Base-by-base conservation (phyloP, 2,329 filamentous ascomycete genomes). In the Aureobasidium vineae region DNA sequence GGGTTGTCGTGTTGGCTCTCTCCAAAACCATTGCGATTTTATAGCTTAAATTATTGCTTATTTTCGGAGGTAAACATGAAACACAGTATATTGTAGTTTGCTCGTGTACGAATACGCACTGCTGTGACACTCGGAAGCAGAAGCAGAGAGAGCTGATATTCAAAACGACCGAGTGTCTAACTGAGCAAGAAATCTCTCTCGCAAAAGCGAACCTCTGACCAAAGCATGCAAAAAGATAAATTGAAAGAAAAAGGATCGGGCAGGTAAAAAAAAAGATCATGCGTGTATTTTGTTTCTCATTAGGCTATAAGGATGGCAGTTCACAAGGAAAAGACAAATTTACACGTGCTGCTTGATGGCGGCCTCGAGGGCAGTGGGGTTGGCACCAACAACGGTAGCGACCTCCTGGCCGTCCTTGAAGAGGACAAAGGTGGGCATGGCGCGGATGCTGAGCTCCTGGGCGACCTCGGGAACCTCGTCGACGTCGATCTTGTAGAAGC, bases 401-500 rank as follows among this genome's bases (percentile, higher is more conserved):
- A 87, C 78, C 83, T 90, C 89, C 77, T 91, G 77, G 70, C 90
- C 92, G 72, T 88, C 79, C 84, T 92, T 90, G 86, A 92, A 97
- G 75, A 96, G 78, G 66, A 90, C 75, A 82, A 98, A 97, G 33
- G 92, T 96, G 66, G 94, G 93, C 92, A 98, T 97, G 76, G 93
- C 92, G 72, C 90, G 87, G 77, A 98, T 86, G 70, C 86, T 86
- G 70, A 95, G 87, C 76, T 95, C 87, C 73, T 88, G 84, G 38
- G 90, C 87, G 59, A 97, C 84, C 1, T 90, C 87, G 71, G 88
- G 82, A 47, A 94, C 81, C 70, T 92, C 83, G 78, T 97, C 93
- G 73, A 97, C 92, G 78, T 98, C 92, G 76, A 97, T 83, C 85
- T 97, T 95, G 85, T 87, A 87, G 81, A 97, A 97, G 78, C 86